Evolutionary conservation across 768 basidiomycete genomes (phyloP), one percentile per base, ranked within the genome.

Genomic region (Gymnopilus dilepis): DNA sequence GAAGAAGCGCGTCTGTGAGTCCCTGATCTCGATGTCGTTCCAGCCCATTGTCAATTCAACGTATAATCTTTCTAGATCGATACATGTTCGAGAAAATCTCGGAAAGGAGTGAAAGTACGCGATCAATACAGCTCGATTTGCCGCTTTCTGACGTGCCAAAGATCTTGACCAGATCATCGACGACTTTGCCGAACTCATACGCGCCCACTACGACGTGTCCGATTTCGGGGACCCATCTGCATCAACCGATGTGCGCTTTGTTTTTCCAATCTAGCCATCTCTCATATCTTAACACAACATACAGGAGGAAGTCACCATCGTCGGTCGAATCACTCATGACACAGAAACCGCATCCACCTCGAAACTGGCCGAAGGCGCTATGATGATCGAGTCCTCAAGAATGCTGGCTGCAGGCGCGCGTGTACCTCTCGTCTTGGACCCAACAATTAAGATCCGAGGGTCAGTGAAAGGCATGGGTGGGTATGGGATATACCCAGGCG

Each of bases 81-180:
- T 99, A 98, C 73, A 96, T 97, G 95, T 95, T 92, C 69, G 95
- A 98, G 74, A 95, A 93, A 76, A 81, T 91, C 24, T 86, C 86
- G 1, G 92, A 92, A 69, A 81, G 95, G 47, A 90, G 93, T 63
- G 90, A 90, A 82, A 88, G 95, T 94, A 66, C 51, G 73, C 67
- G 11, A 42, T 37, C 53, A 26, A 26, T 31, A 22, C 22, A n/a
- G 11, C 45, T 15, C 24, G 22, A 24, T 34, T 54, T 59, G 63
- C 47, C 3, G 15, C 58, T 31, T 40, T 55, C 53, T 61, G 38
- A 37, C 22, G 41, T 33, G 34, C 4, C 22, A 28, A 30, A 96
- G 94, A 78, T 15, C 84, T 99, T 56, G 96, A 99, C 68, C 86
- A 89, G 59, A 79, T 88, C 59, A 97, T 99, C 69, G 93, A 97